phyloP scores from a whole-genome alignment of 2,329 filamentous ascomycete genomes.

The Cladosporium halotolerans region DNA sequence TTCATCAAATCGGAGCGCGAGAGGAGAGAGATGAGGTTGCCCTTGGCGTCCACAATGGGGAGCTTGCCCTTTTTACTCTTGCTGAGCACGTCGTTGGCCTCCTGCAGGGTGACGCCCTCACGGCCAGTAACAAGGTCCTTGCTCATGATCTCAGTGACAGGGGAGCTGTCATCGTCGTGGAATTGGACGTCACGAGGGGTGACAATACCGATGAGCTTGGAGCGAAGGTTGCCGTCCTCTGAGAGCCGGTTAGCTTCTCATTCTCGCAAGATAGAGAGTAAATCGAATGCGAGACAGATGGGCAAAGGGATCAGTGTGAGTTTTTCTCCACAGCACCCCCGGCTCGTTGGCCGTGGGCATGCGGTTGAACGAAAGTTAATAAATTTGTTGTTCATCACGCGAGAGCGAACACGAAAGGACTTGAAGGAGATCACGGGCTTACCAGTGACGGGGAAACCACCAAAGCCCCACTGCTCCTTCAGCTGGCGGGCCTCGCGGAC shows the following conservation, averaged over 20 bases:
- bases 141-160: conserved; percentile 88
- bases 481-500: conserved; percentile 85
- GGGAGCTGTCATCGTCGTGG: conserved; percentile 64
- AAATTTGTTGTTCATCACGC: conserved; percentile 69
- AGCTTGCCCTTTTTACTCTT: conserved; percentile 87
- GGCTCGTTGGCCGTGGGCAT: conserved; percentile 53
- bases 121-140: conserved; percentile 86
- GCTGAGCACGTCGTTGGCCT: conserved; percentile 89
- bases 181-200: conserved; percentile 98
- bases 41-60: conserved; percentile 44
- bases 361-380: conserved; percentile 99
- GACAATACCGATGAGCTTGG: conserved; percentile 94
- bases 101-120: conserved; percentile 71
- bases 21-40: conserved; percentile 68
- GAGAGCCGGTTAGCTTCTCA: conserved; percentile 16
- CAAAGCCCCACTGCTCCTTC: conserved; percentile 98
- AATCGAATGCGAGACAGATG: not conserved
- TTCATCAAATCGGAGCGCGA: conserved; percentile 95
- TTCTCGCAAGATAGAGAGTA: not conserved
- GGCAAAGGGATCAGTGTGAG: conserved; percentile 15
- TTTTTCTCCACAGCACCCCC: conserved; percentile 30
- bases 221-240: conserved; percentile 90
- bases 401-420: conserved; percentile 24
- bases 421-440: conserved; percentile 40
- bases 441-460: conserved; percentile 98